Base-by-base conservation (phyloP, 179 eudicot species). In the Spinacia oleracea region DNA sequence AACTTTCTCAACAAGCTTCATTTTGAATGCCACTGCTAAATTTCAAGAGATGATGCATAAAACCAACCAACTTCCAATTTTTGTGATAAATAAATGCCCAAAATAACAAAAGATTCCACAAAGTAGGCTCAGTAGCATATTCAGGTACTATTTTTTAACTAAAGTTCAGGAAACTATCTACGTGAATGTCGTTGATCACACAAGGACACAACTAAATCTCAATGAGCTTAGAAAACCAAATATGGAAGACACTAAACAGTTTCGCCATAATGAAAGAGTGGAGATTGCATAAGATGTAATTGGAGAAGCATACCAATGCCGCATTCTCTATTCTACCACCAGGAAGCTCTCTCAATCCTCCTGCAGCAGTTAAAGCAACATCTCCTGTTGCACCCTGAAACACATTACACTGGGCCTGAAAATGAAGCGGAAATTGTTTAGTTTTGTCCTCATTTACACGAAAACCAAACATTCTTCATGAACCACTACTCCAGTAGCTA, bases 301-400 rank as follows among this genome's bases (percentile, higher is more conserved):
- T 38, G 45, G 43, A 73, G 48, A 77, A 78, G 71, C 87, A 20
- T 90, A 96, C 99, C 91, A 96, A 76, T 58, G 97, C 99, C 34
- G 98, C 99, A 84, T 89, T 89, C 84, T 96, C 99, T 81, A 83
- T 84, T 40, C 73, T 87, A 59, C 89, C 90, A 81, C 94, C 91
- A 63, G 99, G 96, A 74, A 96, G 86, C 89, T 88, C 91, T 81
- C 99, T 89, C 81, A 96, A 79, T 75, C 98, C 99, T 82, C 99
- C 99, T 71, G 83, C 99, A 69, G 90, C 91, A 56, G 99, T 96
- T 81, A 96, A 85, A 60, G 97, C 91, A 81, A 96, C 96, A 79
- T 96, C 98, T 75, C 97, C 98, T 62, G 73, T 86, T 50, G 96
- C 99, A 76, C 99, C 99, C 83, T 96, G 88, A 81, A 96, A 96